A percentile compares a stretch with the other conserved stretches of the same genome.
Conservation (phyloP, 2,329 filamentous ascomycete species). For the Pseudophaeomoniella oleicola region DNA sequence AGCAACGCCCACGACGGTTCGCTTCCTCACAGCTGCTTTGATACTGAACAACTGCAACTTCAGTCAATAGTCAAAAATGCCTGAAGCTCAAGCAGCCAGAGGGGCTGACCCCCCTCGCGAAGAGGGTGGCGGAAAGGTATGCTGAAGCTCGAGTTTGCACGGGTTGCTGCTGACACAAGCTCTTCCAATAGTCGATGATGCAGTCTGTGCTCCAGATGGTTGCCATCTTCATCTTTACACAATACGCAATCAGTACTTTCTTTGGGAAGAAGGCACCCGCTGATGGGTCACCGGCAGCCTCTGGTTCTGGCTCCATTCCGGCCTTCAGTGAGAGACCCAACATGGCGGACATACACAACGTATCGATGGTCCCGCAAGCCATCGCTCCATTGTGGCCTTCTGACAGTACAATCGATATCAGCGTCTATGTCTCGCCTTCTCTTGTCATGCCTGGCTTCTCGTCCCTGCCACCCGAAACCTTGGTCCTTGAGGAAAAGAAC, state of each 20-base stretch:
- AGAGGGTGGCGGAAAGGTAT: not conserved
- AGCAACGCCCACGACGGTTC: too few relatives aligned
- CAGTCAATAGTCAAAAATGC: too few relatives aligned
- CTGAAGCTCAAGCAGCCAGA: not conserved
- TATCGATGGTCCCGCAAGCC: slow-evolving; percentile 51
- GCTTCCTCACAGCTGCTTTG: too few relatives aligned
- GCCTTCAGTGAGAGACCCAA: slow-evolving; percentile 51
- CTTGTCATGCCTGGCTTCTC: slow-evolving; percentile 54
- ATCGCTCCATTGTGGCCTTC: slow-evolving; percentile 80
- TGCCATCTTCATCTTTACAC: slow-evolving; percentile 43
- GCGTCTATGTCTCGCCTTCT: slow-evolving; percentile 69
- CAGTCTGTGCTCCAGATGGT: slow-evolving; percentile 37
- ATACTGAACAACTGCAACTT: too few relatives aligned
- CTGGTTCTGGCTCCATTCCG: slow-evolving; percentile 32
- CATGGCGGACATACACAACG: slow-evolving; percentile 40
- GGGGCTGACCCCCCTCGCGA: not conserved
- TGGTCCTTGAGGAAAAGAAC: slow-evolving; percentile 65
- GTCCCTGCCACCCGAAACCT: slow-evolving; percentile 47
- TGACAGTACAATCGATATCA: slow-evolving; percentile 65
- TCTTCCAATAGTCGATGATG: slow-evolving; percentile 26
- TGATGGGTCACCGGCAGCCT: slow-evolving; percentile 7
- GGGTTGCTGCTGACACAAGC: not conserved
- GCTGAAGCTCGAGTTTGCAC: not conserved
- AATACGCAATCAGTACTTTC: slow-evolving; percentile 42
- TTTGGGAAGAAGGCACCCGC: slow-evolving; percentile 26